Percentiles rank a stretch among this genome's conserved stretches.
These are phyloP conservation scores for Linnemannia elongata DNA, from an alignment of 192 early-diverging fungal species.

Conservation along the genomic window DNA sequence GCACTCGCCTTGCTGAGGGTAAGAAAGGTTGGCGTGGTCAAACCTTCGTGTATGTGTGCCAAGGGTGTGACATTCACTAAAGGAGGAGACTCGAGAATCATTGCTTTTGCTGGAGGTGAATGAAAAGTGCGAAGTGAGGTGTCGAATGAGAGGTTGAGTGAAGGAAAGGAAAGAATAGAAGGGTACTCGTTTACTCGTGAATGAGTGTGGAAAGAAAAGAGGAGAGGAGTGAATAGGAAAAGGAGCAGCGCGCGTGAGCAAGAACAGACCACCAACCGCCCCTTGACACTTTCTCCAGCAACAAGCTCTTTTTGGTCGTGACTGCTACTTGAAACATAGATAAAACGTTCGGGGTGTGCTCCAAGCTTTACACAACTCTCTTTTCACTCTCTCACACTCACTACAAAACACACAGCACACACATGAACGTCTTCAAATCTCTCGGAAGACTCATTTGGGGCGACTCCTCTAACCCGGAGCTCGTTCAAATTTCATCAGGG, in stretches of 20 bases:
- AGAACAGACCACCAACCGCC: too few relatives aligned
- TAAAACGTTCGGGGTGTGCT: not conserved
- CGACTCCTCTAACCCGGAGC: conserved; percentile 61
- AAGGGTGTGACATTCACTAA: conserved; percentile 52
- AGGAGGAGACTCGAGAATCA: conserved; percentile 56
- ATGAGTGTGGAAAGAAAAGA: not conserved
- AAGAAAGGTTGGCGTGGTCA: not conserved
- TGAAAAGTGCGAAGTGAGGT: not conserved
- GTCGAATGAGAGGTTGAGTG: too few relatives aligned
- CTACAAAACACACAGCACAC: not conserved
- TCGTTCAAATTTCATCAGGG: conserved; percentile 72
- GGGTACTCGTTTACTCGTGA: too few relatives aligned
- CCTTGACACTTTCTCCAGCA: too few relatives aligned
- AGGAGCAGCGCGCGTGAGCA: too few relatives aligned
- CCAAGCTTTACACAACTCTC: not conserved
- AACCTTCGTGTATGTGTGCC: conserved; percentile 57
- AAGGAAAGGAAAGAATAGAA: not conserved
- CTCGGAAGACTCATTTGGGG: conserved; percentile 81
- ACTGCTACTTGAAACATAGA: conserved; percentile 12
- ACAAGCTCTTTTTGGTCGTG: too few relatives aligned
- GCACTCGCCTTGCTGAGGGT: not conserved
- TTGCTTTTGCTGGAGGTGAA: conserved; percentile 16
- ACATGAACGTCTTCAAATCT: conserved; percentile 77
- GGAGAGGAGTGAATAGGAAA: too few relatives aligned
- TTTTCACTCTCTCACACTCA: conserved; percentile 3